Evolutionary conservation across 164 flowering plant species (phyloP).

Genomic region (Dillenia turbinata): DNA sequence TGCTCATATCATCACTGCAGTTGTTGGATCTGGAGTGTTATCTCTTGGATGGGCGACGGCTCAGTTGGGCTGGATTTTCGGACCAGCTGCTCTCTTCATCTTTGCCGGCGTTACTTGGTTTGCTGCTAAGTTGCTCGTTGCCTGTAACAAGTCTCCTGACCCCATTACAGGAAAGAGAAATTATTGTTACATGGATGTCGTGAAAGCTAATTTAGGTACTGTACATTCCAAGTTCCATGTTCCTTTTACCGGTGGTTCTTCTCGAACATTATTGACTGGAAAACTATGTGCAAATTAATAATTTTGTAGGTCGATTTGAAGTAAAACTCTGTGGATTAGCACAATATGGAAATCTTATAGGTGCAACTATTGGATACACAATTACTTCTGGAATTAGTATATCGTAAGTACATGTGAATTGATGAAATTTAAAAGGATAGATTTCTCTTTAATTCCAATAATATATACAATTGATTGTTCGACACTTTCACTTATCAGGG

Average conservation of each 20-base stretch:
- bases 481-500: slow-evolving; percentile 29
- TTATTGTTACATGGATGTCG: slow-evolving; percentile 27
- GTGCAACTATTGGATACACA: slow-evolving; percentile 34
- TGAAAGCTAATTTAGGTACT: slow-evolving; percentile 14
- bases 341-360: slow-evolving; percentile 31
- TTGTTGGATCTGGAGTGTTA: slow-evolving; percentile 38
- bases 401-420: slow-evolving; percentile 20
- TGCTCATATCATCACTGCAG: slow-evolving; percentile 42
- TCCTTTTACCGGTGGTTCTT: too few relatives aligned
- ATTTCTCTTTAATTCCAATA: too few relatives aligned
- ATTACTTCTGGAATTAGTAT: slow-evolving; percentile 33
- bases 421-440: too few relatives aligned
- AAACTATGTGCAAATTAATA: too few relatives aligned
- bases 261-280: too few relatives aligned
- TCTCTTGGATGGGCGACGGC: slow-evolving; percentile 23
- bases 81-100: slow-evolving; percentile 7
- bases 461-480: too few relatives aligned
- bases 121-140: slow-evolving; percentile 24
- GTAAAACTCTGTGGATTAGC: slow-evolving; percentile 21
- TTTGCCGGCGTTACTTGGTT: slow-evolving; percentile 28
- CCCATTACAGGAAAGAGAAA: slow-evolving; percentile 25
- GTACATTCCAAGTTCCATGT: too few relatives aligned
- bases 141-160: slow-evolving; percentile 27
- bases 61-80: slow-evolving; percentile 42
- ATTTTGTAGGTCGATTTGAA: slow-evolving; percentile 17